Percentiles rank a stretch among this genome's conserved stretches.
These are phyloP conservation scores for Xeromyces bisporus DNA, from an alignment of 495 filamentous ascomycete species.

Conservation along the genomic window DNA sequence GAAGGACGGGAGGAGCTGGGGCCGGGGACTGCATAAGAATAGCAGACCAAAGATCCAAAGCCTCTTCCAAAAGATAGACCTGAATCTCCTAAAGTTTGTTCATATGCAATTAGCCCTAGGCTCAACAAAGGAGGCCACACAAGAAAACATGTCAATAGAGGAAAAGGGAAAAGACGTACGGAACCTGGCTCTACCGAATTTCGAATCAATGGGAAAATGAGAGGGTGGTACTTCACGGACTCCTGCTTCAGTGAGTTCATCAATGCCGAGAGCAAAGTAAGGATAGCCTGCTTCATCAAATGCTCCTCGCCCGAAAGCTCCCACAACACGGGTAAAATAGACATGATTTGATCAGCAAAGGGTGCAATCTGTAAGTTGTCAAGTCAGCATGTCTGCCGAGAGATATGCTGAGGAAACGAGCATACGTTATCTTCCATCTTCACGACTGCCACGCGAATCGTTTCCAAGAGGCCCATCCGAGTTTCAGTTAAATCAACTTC, in stretches of 20 bases:
- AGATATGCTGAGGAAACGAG: neutral
- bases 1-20: constrained; percentile 46
- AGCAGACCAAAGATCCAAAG: constrained; percentile 70
- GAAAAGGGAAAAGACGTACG: constrained; percentile 18
- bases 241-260: constrained; percentile 62
- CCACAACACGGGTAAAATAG: constrained; percentile 71
- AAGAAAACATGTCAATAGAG: neutral
- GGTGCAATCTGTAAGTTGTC: constrained; percentile 33
- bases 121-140: neutral
- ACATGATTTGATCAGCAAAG: constrained; percentile 66
- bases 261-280: constrained; percentile 65
- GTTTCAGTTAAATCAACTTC: constrained; percentile 75
- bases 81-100: constrained; percentile 39
- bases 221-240: constrained; percentile 49
- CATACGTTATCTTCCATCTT: constrained; percentile 60
- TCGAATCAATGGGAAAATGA: constrained; percentile 62
- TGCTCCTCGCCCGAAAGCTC: constrained; percentile 62
- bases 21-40: constrained; percentile 54
- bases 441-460: constrained; percentile 59
- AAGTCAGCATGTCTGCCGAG: constrained; percentile 5
- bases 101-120: constrained; percentile 2
- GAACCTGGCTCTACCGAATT: constrained; percentile 66
- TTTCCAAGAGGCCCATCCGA: constrained; percentile 72
- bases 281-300: constrained; percentile 78
- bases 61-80: constrained; percentile 79